A percentile compares a stretch with the other conserved stretches of the same genome.
Evolutionary conservation across 768 basidiomycete species (phyloP).

Genomic region (Auriscalpium orientale): DNA sequence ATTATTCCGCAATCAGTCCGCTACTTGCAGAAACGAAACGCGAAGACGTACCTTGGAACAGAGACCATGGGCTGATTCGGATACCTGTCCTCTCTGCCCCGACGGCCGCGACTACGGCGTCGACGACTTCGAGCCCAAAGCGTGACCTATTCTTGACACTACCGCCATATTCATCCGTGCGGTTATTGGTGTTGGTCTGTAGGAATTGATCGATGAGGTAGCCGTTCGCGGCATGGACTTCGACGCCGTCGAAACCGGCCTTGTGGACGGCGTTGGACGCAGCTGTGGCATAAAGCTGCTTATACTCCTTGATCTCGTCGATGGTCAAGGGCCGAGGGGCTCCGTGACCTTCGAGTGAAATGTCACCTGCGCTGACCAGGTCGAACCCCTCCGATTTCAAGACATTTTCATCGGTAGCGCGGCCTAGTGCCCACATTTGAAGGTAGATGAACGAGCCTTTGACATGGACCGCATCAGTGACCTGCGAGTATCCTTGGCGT

Average conservation of each 20-base stretch:
- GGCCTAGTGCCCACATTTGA: constrained; percentile 45
- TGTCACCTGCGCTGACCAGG: constrained; percentile 21
- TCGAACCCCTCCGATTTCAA: constrained; percentile 18
- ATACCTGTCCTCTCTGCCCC: constrained; percentile 47
- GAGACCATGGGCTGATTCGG: constrained; percentile 46
- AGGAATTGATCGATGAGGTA: constrained; percentile 57
- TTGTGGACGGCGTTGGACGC: constrained; percentile 2
- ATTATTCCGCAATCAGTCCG: neutral
- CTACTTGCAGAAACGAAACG: neutral
- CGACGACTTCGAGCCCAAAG: constrained; percentile 48
- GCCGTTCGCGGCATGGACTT: constrained; percentile 30
- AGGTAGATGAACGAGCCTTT: constrained; percentile 34
- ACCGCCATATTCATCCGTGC: constrained; percentile 65
- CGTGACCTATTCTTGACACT: constrained; percentile 50
- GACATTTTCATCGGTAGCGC: constrained; percentile 19
- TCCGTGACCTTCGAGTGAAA: constrained; percentile 10
- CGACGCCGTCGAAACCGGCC: constrained; percentile 60
- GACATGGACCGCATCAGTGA: constrained; percentile 37
- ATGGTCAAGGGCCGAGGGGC: constrained; percentile 36
- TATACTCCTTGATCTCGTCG: constrained; percentile 42
- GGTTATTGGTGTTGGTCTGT: constrained; percentile 46
- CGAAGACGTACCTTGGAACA: constrained; percentile 21
- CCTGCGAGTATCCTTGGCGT: constrained; percentile 8
- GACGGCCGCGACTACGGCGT: constrained; percentile 42
- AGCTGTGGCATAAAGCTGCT: constrained; percentile 35